Evolutionary conservation across 2,329 filamentous ascomycete species (phyloP).

Genomic region (Colletotrichum melonis): DNA sequence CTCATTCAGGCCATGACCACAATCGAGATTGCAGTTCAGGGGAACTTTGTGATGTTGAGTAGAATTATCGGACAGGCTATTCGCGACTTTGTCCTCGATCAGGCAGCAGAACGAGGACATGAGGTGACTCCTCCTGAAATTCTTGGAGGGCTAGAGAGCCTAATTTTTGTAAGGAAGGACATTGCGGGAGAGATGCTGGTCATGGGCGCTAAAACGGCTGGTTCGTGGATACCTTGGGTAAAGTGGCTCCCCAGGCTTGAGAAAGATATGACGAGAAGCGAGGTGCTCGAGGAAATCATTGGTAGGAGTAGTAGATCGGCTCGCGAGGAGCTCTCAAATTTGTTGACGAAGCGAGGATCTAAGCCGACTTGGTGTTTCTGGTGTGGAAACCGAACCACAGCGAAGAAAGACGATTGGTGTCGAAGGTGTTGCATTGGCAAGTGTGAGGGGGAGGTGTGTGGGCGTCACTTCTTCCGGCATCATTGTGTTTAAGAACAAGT

Average conservation of each 20-base stretch:
- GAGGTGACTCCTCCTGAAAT: constrained; percentile 1
- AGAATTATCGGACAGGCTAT: constrained; percentile 20
- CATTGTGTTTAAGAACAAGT: neutral
- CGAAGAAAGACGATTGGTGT: constrained; percentile 26
- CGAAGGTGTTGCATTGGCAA: constrained; percentile 24
- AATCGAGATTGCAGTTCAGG: constrained; percentile 6
- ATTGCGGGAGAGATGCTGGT: constrained; percentile 22
- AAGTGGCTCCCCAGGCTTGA: constrained; percentile 35
- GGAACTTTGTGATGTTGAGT: constrained; percentile 25
- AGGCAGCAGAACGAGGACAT: neutral
- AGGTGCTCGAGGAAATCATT: constrained; percentile 7
- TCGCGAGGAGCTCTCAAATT: constrained; percentile 12
- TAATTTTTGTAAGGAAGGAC: constrained; percentile 31
- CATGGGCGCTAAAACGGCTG: constrained; percentile 28
- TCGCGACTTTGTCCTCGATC: constrained; percentile 13
- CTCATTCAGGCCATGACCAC: constrained; percentile 19
- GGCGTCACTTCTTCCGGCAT: neutral
- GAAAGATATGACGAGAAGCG: constrained; percentile 23
- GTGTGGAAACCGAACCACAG: constrained; percentile 18
- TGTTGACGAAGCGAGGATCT: neutral
- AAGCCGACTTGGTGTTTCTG: constrained; percentile 33
- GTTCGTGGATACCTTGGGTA: constrained; percentile 33
- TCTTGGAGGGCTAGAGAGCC: constrained; percentile 22
- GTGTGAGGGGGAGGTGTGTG: constrained; percentile 19
- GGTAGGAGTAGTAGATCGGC: constrained; percentile 4